These are phyloP conservation scores for Phalaenopsis aphrodite DNA, from an alignment of 106 monocot genomes.

Conservation along the genomic window DNA sequence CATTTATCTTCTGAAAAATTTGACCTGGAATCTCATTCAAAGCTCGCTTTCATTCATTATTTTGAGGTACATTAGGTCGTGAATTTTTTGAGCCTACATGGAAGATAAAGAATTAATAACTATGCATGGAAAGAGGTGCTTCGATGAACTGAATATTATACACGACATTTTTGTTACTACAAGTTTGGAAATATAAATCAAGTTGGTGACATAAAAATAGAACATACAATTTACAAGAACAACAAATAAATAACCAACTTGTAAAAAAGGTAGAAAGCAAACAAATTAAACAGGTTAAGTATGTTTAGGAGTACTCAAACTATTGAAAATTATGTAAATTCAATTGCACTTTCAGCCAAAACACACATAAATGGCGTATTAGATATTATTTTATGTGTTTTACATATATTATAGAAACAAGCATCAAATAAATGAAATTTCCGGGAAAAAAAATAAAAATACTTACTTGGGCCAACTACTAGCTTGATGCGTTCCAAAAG, in stretches of 20 bases:
- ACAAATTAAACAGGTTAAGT: neutral
- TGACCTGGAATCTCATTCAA: no score
- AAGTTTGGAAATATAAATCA: neutral
- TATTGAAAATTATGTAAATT: neutral
- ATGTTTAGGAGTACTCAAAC: neutral
- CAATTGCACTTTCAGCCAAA: neutral
- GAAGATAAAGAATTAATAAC: no score
- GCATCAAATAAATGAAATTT: neutral
- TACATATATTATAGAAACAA: neutral
- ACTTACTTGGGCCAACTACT: conserved; percentile 81
- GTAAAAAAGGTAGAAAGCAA: neutral
- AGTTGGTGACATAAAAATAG: neutral
- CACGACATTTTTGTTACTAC: neutral
- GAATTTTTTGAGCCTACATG: no score
- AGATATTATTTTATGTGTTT: neutral
- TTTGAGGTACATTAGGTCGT: no score
- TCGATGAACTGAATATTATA: neutral
- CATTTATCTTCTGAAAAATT: no score
- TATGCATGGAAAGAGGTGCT: neutral
- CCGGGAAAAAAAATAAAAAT: neutral
- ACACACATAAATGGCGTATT: neutral
- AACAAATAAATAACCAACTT: neutral
- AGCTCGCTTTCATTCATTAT: no score
- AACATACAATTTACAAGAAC: neutral
- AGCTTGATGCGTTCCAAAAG: conserved; percentile 29